These are phyloP conservation scores for Penicillium italicum DNA, from an alignment of 2,329 filamentous ascomycete species.

Conservation along the genomic window DNA sequence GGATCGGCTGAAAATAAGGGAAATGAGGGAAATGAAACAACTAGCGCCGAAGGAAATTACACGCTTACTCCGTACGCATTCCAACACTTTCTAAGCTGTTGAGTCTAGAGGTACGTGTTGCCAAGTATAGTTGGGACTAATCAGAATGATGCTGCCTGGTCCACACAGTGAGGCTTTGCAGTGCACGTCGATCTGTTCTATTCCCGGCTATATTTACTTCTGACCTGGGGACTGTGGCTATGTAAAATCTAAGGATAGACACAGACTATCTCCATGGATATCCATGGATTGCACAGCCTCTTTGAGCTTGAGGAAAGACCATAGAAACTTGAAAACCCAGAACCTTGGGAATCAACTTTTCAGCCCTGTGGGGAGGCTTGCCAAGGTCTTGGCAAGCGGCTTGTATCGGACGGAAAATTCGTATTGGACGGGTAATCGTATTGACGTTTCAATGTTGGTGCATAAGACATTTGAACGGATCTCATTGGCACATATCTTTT, in stretches of 20 bases:
- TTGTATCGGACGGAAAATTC: constrained; percentile 9
- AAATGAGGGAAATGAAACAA: constrained; percentile 1
- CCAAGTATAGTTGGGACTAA: constrained; percentile 16
- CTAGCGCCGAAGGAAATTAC: constrained; percentile 6
- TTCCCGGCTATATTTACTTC: neutral
- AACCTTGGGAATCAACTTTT: constrained; percentile 3
- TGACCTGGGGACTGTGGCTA: neutral
- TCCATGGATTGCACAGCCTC: neutral
- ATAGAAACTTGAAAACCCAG: too few relatives aligned
- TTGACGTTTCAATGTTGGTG: neutral
- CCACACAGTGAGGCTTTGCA: constrained; percentile 1
- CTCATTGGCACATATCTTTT: neutral
- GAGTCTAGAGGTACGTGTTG: neutral
- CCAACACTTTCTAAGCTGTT: neutral
- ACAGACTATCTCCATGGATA: too few relatives aligned
- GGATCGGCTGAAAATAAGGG: constrained; percentile 15
- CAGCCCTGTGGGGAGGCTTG: constrained; percentile 15
- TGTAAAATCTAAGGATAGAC: too few relatives aligned
- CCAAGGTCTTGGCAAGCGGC: constrained; percentile 21
- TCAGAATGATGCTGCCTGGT: constrained; percentile 22
- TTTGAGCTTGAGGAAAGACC: neutral
- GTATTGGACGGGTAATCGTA: constrained; percentile 7
- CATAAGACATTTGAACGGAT: neutral
- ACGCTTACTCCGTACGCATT: neutral
- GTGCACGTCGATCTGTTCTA: too few relatives aligned